Evolutionary conservation across 768 basidiomycete species (phyloP).

Genomic region (Suillus subaureus): DNA sequence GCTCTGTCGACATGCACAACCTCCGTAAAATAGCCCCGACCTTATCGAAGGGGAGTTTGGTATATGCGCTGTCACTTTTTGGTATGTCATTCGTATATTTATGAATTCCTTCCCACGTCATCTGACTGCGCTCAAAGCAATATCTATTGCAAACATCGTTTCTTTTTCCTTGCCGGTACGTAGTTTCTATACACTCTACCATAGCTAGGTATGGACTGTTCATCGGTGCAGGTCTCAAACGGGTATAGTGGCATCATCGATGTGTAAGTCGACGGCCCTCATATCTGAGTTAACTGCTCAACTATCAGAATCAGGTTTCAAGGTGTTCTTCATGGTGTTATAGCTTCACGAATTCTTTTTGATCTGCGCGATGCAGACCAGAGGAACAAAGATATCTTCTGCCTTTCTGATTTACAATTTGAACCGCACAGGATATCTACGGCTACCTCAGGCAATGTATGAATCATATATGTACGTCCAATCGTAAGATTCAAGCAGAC

Average conservation of each 20-base stretch:
- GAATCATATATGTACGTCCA: too few species aligned
- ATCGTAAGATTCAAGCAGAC: too few species aligned
- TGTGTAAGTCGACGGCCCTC: conserved; percentile 8
- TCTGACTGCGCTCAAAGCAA: conserved; percentile 2
- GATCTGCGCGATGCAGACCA: conserved; percentile 6
- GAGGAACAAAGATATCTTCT: not conserved
- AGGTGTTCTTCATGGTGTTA: conserved; percentile 13
- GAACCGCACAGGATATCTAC: too few species aligned
- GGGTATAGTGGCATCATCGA: conserved; percentile 12
- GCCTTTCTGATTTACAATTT: too few species aligned
- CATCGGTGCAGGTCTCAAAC: not conserved
- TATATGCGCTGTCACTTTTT: conserved; percentile 13
- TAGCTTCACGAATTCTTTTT: conserved; percentile 17
- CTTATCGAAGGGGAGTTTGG: conserved; percentile 11
- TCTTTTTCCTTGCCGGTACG: conserved; percentile 7
- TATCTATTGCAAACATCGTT: conserved; percentile 8
- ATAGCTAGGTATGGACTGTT: not conserved
- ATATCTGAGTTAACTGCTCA: not conserved
- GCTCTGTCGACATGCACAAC: too few species aligned
- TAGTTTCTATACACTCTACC: not conserved
- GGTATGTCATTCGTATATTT: conserved; percentile 1
- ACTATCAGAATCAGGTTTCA: conserved; percentile 7
- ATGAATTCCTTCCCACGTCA: not conserved
- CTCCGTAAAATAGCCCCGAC: not conserved
- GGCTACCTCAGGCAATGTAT: too few species aligned